phyloP scores from a whole-genome alignment of 169 alveolate species.

The Theileria annulata region DNA sequence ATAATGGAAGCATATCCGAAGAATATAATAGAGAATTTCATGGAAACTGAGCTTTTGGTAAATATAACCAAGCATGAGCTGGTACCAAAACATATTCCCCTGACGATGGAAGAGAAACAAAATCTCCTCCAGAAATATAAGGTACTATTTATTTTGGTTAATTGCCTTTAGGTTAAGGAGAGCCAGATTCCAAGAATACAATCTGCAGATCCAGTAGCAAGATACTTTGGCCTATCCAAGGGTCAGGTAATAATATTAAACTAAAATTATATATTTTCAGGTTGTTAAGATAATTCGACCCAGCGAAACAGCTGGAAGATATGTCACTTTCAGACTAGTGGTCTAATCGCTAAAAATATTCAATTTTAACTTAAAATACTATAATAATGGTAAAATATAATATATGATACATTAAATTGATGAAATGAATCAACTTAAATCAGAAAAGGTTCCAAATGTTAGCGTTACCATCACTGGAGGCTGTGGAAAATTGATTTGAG shows the following conservation, averaged over 20 bases:
- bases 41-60: constrained; percentile 89
- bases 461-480: constrained; percentile 49
- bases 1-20: constrained; percentile 90
- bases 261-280: constrained; percentile 11
- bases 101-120: constrained; percentile 91
- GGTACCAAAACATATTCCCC: constrained; percentile 95
- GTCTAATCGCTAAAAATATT: constrained; percentile 18
- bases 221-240: constrained; percentile 90
- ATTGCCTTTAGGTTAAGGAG: constrained; percentile 85
- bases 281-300: constrained; percentile 96
- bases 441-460: constrained; percentile 33
- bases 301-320: constrained; percentile 98
- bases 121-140: constrained; percentile 89
- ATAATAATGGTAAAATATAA: not conserved
- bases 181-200: constrained; percentile 95
- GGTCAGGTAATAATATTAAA: constrained; percentile 82
- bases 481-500: constrained; percentile 40
- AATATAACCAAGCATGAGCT: constrained; percentile 97
- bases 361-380: not conserved
- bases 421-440: not conserved
- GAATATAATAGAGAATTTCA: constrained; percentile 85
- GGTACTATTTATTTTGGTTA: constrained; percentile 36
- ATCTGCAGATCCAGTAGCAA: constrained; percentile 94
- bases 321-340: constrained; percentile 87
- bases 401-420: not conserved